phyloP scores from a whole-genome alignment of 2,329 filamentous ascomycete species.

The Alternaria sp. region DNA sequence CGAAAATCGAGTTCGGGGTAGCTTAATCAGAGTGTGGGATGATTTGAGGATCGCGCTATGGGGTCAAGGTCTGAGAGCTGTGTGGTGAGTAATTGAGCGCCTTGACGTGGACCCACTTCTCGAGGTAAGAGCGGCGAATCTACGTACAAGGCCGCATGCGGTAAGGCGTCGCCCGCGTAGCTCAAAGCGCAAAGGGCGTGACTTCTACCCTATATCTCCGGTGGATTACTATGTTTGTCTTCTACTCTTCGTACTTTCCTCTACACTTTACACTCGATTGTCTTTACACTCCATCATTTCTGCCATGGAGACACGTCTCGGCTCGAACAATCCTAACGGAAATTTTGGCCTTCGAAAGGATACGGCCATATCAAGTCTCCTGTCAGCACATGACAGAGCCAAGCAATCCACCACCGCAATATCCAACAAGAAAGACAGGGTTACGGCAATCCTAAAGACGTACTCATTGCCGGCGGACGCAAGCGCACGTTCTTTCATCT shows the following conservation, averaged over 20 bases:
- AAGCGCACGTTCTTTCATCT: background rate
- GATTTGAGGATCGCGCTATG: background rate
- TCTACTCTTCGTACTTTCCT: background rate
- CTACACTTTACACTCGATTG: background rate
- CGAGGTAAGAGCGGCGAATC: rapidly evolving
- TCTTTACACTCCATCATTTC: background rate
- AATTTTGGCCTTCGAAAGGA: background rate
- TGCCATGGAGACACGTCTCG: background rate
- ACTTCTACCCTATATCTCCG: background rate
- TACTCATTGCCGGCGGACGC: background rate
- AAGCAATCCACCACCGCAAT: background rate
- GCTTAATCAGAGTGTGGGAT: background rate
- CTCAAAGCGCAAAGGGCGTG: background rate
- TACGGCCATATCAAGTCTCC: background rate
- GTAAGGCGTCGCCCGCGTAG: background rate
- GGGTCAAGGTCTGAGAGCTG: background rate
- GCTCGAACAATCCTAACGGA: background rate
- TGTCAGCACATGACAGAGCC: background rate
- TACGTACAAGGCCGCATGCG: background rate
- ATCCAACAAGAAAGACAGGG: background rate
- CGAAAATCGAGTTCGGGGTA: background rate
- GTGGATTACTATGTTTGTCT: background rate
- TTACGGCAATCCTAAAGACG: background rate
- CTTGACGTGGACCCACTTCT: background rate
- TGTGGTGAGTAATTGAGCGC: background rate